These are phyloP conservation scores for Xanthoconium purpureum DNA, from an alignment of 768 basidiomycete species.

Conservation along the genomic window DNA sequence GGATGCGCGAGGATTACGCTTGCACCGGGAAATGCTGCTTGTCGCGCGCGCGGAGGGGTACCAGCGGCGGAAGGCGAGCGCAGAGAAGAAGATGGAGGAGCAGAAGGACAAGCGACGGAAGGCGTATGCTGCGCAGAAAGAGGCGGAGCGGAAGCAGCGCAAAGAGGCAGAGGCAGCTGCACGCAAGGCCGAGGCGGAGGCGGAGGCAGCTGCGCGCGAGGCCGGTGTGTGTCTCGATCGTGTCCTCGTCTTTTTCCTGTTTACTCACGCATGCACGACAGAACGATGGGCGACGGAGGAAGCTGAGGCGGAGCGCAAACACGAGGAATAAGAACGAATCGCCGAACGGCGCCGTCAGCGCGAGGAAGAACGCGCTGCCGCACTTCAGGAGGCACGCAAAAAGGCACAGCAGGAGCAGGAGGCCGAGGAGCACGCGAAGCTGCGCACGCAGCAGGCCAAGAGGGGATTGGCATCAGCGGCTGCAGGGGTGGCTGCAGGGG, in stretches of 20 bases:
- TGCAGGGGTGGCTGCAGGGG: too few species aligned
- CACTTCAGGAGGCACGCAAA: conserved; percentile 51
- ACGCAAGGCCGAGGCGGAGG: conserved; percentile 39
- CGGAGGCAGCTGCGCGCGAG: conserved; percentile 41
- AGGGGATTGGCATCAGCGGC: too few species aligned
- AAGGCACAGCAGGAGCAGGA: conserved; percentile 70
- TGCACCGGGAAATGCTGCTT: conserved; percentile 51
- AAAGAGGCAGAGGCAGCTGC: conserved; percentile 24
- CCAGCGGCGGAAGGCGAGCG: conserved; percentile 47
- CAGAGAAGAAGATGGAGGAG: conserved; percentile 71
- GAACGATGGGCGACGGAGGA: conserved; percentile 59
- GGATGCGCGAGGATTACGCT: conserved; percentile 73
- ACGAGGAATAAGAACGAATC: conserved; percentile 58
- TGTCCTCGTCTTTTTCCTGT: not conserved
- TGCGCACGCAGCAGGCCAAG: conserved; percentile 35
- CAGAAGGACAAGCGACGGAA: conserved; percentile 69
- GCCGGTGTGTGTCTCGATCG: conserved; percentile 46
- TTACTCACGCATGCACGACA: conserved; percentile 16
- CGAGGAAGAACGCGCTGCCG: conserved; percentile 49
- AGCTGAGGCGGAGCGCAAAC: conserved; percentile 51
- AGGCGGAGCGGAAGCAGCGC: conserved; percentile 38
- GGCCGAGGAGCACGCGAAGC: conserved; percentile 46
- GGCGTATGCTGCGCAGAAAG: conserved; percentile 57
- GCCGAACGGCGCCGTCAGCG: conserved; percentile 51
- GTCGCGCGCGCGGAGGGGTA: conserved; percentile 64